Conservation (phyloP, 176 grass and related monocot species). For the Oryza nivara region DNA sequence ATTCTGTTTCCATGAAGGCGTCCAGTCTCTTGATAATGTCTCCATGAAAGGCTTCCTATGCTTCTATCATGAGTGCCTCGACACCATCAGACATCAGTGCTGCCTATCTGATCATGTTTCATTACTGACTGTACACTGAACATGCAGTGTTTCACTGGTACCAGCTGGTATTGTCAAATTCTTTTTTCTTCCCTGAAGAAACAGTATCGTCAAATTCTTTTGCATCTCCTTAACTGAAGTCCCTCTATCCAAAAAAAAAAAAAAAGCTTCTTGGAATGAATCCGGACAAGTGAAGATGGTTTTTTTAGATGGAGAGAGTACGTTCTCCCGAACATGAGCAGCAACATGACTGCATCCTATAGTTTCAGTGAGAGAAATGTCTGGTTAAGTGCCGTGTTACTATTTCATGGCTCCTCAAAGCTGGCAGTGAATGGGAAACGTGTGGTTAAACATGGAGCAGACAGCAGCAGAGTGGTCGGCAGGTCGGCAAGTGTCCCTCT, state of each 20-base stretch:
- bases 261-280: too few relatives aligned
- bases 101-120: not conserved
- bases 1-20: not conserved
- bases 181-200: too few relatives aligned
- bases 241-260: too few relatives aligned
- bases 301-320: too few relatives aligned
- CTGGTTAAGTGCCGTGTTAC: not conserved
- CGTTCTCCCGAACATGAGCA: too few relatives aligned
- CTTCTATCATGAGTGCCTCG: not conserved
- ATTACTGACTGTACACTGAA: not conserved
- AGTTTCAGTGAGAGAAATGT: not conserved
- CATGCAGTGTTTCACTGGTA: not conserved
- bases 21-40: not conserved
- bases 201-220: not conserved
- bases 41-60: not conserved
- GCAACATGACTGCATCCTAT: too few relatives aligned
- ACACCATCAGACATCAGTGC: not conserved
- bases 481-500: not conserved
- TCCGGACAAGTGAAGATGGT: too few relatives aligned
- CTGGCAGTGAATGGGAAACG: not conserved
- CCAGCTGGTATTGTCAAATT: not conserved
- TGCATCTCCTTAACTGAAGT: not conserved
- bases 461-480: not conserved
- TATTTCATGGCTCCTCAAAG: not conserved
- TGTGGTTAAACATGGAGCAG: not conserved